Base-by-base conservation (phyloP, 768 basidiomycete genomes). In the Suillus clintonianus region DNA sequence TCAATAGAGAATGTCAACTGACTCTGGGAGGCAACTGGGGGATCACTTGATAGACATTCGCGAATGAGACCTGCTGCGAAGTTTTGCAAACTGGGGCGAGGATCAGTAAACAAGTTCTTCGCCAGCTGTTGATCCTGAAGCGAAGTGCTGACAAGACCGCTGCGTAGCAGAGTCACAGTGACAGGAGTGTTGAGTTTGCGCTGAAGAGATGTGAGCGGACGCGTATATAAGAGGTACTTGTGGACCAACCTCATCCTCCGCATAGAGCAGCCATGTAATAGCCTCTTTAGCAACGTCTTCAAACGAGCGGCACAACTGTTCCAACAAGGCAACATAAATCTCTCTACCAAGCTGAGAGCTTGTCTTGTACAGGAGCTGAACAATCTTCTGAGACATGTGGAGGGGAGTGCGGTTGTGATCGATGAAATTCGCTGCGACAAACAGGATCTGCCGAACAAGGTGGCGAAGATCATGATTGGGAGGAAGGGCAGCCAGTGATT, bases 111-210 rank as follows among this genome's bases (percentile, higher is more conserved):
- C 64, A 98, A 78, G 65, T 89, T 85, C 74, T 95, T 95, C 30
- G 95, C 94, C 43, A 99, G 80, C 73, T 96, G 94, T 66, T 91
- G 89, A 75, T 99, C 97, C 71, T 94, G 89, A 42, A 95, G 86
- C 17, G 81, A 79, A 37, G 88, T 81, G 66, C 85, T 87, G 73
- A 99, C 83, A 27, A 99, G 85, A 58, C 91, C 89, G 60, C 92
- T 92, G 50, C 91, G 87, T 60, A 99, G 80, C 42, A 99, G 84
- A 2, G 94, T 92, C 34, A 94, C 88, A 0, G 95, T 97, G 67
- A 97, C 97, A 13, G 95, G 87, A 13, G 98, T 89, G 72, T 98
- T 98, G 79, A 92, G 91, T 79, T 99, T 99, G 70, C 97, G 94
- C 94, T 96, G 69, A 55, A 62, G 37, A 15, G 65, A 60, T 48